Base-by-base conservation (phyloP, 1,284 basidiomycete species). In the Hortiboletus rubellus region DNA sequence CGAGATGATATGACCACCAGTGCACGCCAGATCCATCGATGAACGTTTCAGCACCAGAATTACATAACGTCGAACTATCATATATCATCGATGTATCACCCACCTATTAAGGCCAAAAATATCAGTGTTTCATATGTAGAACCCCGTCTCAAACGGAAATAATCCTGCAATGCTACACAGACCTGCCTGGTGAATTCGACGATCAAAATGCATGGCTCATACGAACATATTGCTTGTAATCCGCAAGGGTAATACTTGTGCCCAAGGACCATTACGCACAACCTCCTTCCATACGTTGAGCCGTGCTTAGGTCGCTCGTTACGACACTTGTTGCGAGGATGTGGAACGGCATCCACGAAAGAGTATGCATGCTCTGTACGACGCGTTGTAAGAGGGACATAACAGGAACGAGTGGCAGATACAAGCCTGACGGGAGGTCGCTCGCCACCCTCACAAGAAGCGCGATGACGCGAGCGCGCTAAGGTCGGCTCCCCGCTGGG, bases 391-490 rank as follows among this genome's bases (percentile, higher is more conserved):
- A 54, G 65, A 48, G 59, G 37, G 44, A 31, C 40, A 30, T 11
- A 34, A 42, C 12, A 12, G 27, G 15, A n/a, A 47, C 9, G 8
- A 48, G 52, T 49, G 54, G 53, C 45, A 48, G 54, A 61, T 54
- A 59, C 59, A 60, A 65, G 77, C 83, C 83, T 78, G 67, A 71
- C 72, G 74, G 72, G 84, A 86, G 75, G 77, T 74, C 73, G 71
- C 69, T 82, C 75, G 70, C 71, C 81, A 82, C 72, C 82, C 80
- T 76, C 77, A 82, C 83, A 86, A 86, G 84, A 86, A 86, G 82
- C 84, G 84, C 83, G 84, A 86, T 85, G 84, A 83, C 71, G 80
- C 84, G 77, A 80, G 76, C 79, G 80, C 72, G 73, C 82, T 83
- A 80, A 83, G 84, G 80, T 82, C 80, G 84, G 80, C 82, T 83